A percentile compares a stretch with the other conserved stretches of the same genome.
Conservation (phyloP, 306 rosid genomes). For the Fagus sylvatica region DNA sequence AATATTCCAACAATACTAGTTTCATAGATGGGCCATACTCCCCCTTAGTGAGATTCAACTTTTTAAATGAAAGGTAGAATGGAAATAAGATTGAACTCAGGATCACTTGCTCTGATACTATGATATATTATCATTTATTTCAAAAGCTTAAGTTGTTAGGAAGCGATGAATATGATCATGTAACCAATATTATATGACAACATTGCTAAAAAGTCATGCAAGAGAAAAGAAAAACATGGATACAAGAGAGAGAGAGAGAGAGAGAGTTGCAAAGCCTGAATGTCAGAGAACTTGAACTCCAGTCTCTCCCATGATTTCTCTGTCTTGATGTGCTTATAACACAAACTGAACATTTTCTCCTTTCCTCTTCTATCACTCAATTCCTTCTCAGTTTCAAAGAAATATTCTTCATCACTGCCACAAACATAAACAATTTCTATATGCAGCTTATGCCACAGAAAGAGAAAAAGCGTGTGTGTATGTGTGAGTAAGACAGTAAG, state of each 20-base stretch:
- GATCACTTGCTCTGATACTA: too few relatives aligned
- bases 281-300: conserved; percentile 56
- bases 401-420: conserved; percentile 28
- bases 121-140: too few relatives aligned
- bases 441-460: neutral
- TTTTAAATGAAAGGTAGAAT: too few relatives aligned
- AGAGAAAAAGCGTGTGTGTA: neutral
- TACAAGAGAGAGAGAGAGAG: neutral
- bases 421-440: neutral
- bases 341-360: conserved; percentile 23
- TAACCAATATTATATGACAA: too few relatives aligned
- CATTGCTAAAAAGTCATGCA: too few relatives aligned
- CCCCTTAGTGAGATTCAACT: too few relatives aligned
- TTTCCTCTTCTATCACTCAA: conserved; percentile 29
- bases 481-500: neutral
- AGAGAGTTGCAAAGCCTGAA: conserved; percentile 50
- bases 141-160: too few relatives aligned
- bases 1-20: too few relatives aligned
- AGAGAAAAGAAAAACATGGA: neutral
- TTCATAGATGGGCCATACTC: too few relatives aligned
- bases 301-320: conserved; percentile 34
- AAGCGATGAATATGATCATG: too few relatives aligned
- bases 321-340: conserved; percentile 1
- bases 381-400: conserved; percentile 30
- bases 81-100: too few relatives aligned